Percentiles rank a stretch among this genome's conserved stretches.
phyloP scores from a whole-genome alignment of 495 filamentous ascomycete species.

The Hypoxylon crocopeplum region DNA sequence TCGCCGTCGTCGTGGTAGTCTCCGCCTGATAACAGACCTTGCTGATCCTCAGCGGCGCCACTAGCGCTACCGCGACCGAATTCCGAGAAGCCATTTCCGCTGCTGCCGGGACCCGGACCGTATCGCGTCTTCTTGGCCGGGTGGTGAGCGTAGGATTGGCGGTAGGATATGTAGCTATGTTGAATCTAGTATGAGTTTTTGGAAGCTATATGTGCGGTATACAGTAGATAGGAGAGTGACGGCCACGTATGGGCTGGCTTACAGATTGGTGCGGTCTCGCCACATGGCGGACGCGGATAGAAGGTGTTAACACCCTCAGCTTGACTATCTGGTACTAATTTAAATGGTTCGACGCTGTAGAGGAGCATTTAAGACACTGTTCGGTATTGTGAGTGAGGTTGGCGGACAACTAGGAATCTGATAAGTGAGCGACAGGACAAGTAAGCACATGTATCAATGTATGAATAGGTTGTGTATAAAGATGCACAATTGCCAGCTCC shows the following conservation, averaged over 20 bases:
- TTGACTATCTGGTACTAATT: slow-evolving; percentile 17
- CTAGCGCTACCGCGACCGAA: slow-evolving; percentile 48
- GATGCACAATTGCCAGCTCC: slow-evolving; percentile 12
- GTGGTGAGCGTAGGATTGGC: slow-evolving; percentile 96
- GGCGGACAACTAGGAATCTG: too few relatives aligned
- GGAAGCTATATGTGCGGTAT: too few relatives aligned
- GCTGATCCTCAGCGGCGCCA: slow-evolving; percentile 70
- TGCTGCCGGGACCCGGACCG: slow-evolving; percentile 54
- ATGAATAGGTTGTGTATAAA: neutral
- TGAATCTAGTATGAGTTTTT: neutral
- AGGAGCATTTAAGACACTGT: neutral
- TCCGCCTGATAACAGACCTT: slow-evolving; percentile 82
- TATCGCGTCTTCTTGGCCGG: slow-evolving; percentile 84
- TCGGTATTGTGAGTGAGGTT: too few relatives aligned
- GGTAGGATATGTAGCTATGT: slow-evolving; percentile 93
- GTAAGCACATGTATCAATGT: slow-evolving; percentile 6
- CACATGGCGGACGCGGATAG: slow-evolving; percentile 75
- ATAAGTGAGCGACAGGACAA: slow-evolving; percentile 10
- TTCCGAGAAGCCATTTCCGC: slow-evolving; percentile 74
- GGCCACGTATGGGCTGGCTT: slow-evolving; percentile 40
- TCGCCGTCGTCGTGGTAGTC: slow-evolving; percentile 88
- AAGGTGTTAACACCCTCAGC: slow-evolving; percentile 47
- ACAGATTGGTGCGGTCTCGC: slow-evolving; percentile 99
- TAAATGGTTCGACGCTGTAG: slow-evolving; percentile 10
- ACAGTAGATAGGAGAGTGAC: neutral